Base-by-base conservation (phyloP, 805 yeast species). In the Wickerhamomyces bisporus region DNA sequence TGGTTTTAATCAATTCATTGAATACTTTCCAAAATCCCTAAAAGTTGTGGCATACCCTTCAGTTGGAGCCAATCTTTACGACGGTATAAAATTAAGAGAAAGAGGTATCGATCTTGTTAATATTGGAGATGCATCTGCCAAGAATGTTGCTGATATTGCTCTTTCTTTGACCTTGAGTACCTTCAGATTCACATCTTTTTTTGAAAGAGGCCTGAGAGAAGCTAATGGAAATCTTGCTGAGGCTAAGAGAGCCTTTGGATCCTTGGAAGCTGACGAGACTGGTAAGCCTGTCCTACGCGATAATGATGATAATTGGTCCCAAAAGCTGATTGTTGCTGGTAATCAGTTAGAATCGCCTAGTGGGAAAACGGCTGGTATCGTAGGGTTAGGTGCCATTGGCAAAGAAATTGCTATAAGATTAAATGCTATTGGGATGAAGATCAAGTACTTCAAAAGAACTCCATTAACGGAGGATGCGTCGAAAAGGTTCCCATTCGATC, bases 311-410 rank as follows among this genome's bases (percentile, higher is more conserved):
- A 50, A 66, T 54, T 64, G 66, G 46, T 60, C 68, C 2, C 58
- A 63, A 31, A 68, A 73, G 14, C 68, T 69, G 32, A 49, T 53
- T n/a, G 57, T 76, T 3, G 78, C 76, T 28, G 66, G 72, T 3
- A 61, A 73, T 17, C 52, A 51, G 13, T 53, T 71, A 47, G 74
- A 57, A 15, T 66, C 76, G 4, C 86, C 87, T 4, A 56, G 59
- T 6, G 77, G 77, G 15, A 79, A 75, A 50, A 64, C 62, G 14
- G 86, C 69, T 1, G 74, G 79, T 6, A 68, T 84, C 26, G 73
- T 81, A 3, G 93, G 93, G 0, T 79, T 84, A 52, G 93, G 94
- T 2, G 66, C 75, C 28, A 84, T 84, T 47, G 93, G 93, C 4
- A 70, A 70, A 53, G 66, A 68, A 21, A 74, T 81, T 36, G 91